Evolutionary conservation across 805 yeast species (phyloP), one percentile per base, ranked within the genome.

Genomic region (Suhomyces faveliae): DNA sequence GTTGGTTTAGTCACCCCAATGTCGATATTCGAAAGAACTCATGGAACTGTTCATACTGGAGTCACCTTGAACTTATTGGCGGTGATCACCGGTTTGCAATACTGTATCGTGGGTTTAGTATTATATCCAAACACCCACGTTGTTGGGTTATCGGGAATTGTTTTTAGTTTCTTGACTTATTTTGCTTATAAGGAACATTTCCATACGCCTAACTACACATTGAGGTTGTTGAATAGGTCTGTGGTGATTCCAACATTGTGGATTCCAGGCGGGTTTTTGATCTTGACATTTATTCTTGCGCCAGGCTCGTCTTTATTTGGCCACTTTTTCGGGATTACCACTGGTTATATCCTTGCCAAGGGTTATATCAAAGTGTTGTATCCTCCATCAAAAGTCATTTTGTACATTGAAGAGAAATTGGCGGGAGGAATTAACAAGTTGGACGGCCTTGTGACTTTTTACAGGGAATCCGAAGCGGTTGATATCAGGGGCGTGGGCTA

Each of bases 31-130:
- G 97, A 89, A 70, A 69, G 75, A 47, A 62, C 67, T 19, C 85
- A 88, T 58, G 97, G 97, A 5, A 89, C 97, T 0, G 85, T 89
- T 2, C 81, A 88, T 64, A 86, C 96, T 3, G 96, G 95, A 3
- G 73, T 90, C 40, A 83, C 89, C 12, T 70, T 90, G 48, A 89
- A 89, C 62, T 54, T 87, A 21, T 65, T 85, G 42, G 87, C 96
- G 1, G 82, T 85, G 1, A 64, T 80, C 3, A 77, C 92, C 2
- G 96, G 86, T 3, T 58, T 88, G 35, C 77, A 80, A 40, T 85
- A 78, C 65, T 77, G 85, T 55, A 21, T 79, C 6, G 60, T 80
- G 4, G 84, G 85, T 1, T 54, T 68, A 50, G 9, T 71, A 4
- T 67, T 85, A 12, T 81, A 71, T 50, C 85, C 87, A 9, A 58